A percentile compares a stretch with the other conserved stretches of the same genome.
These are phyloP conservation scores for Blastomyces parvus DNA, from an alignment of 2,329 filamentous ascomycete species.

Conservation along the genomic window DNA sequence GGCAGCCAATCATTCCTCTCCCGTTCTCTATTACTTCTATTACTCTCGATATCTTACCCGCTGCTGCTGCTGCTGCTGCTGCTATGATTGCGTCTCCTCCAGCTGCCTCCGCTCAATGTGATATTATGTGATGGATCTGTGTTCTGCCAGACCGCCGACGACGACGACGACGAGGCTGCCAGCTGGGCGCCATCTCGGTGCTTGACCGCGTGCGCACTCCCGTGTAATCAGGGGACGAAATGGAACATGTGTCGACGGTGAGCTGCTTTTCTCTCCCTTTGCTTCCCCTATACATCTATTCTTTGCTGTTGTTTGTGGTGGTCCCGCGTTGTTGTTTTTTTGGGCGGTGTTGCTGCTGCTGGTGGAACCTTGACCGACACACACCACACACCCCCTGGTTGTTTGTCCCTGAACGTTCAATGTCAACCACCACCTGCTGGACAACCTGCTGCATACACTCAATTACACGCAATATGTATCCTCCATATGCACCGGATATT, in stretches of 20 bases:
- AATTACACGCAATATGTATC: not conserved
- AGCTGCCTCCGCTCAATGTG: not conserved
- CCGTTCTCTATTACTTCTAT: slow-evolving; percentile 7
- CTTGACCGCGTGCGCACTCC: slow-evolving; percentile 7
- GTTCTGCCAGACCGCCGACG: not conserved
- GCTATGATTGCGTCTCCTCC: slow-evolving; percentile 1
- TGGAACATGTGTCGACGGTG: slow-evolving; percentile 28
- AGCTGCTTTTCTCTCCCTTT: slow-evolving; percentile 13
- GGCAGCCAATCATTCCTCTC: slow-evolving; percentile 17
- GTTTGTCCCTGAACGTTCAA: not conserved
- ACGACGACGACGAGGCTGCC: slow-evolving; percentile 9
- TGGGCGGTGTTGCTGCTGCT: slow-evolving; percentile 4
- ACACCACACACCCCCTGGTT: not conserved
- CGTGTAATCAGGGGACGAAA: slow-evolving; percentile 13
- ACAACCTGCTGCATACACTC: not conserved
- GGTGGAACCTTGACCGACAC: not conserved
- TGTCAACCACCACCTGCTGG: no score
- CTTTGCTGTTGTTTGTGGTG: not conserved
- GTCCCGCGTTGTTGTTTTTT: not conserved
- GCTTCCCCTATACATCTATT: not conserved
- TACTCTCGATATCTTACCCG: not conserved
- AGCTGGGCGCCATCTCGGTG: slow-evolving; percentile 14
- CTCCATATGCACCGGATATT: not conserved
- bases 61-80: not conserved
- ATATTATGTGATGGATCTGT: slow-evolving; percentile 9